phyloP scores from a whole-genome alignment of 768 basidiomycete genomes.

The Multifurca ochricompacta region DNA sequence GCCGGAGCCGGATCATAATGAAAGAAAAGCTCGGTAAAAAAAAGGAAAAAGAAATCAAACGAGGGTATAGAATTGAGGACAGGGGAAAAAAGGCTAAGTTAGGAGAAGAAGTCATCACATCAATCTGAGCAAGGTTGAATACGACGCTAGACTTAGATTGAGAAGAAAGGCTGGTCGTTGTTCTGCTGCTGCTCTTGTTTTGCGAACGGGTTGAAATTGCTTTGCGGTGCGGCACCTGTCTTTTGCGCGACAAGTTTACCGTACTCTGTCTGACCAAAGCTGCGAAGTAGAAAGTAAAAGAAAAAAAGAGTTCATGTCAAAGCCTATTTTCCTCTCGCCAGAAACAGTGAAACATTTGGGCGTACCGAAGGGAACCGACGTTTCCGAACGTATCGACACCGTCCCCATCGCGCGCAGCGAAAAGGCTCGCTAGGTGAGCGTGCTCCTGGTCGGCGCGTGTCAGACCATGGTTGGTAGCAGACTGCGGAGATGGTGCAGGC shows the following conservation, averaged over 20 bases:
- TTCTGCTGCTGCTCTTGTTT: constrained; percentile 46
- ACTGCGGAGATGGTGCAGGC: constrained; percentile 17
- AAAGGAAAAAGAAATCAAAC: no score
- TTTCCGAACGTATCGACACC: constrained; percentile 97
- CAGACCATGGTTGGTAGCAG: constrained; percentile 21
- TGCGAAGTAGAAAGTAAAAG: no score
- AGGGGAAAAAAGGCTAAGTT: background rate
- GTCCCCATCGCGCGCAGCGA: constrained; percentile 79
- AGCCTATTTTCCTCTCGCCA: background rate
- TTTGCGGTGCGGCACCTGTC: constrained; percentile 29
- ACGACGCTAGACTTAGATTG: constrained; percentile 21
- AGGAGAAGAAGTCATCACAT: background rate
- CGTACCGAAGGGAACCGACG: constrained; percentile 60
- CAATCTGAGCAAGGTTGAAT: background rate
- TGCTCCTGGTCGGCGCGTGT: constrained; percentile 61
- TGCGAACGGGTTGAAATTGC: constrained; percentile 59
- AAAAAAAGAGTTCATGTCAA: background rate
- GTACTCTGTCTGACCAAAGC: constrained; percentile 36
- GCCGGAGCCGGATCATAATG: background rate
- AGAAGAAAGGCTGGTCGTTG: constrained; percentile 31
- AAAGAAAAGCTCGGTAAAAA: background rate
- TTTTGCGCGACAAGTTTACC: constrained; percentile 25
- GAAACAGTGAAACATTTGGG: constrained; percentile 22
- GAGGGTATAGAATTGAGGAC: constrained; percentile 13
- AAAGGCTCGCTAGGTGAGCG: constrained; percentile 65